Percentiles rank a stretch among this genome's conserved stretches.
Conservation (phyloP, 352 stramenopile species). For the Phytopythium kandeliae region DNA sequence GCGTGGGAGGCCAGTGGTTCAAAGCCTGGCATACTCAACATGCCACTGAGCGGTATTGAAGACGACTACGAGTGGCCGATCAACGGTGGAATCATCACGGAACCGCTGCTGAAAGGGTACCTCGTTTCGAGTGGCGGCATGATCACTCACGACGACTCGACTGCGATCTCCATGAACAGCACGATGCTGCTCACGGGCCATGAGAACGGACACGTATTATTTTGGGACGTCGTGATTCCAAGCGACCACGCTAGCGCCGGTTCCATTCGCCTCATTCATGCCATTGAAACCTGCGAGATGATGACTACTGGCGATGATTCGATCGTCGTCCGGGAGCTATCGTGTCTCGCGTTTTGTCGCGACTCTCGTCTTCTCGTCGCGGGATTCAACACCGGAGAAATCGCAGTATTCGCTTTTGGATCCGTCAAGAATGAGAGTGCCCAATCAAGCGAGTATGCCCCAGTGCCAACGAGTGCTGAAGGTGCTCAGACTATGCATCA, state of each 20-base stretch:
- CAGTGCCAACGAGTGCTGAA: not conserved
- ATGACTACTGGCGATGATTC: not conserved
- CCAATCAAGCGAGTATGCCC: not conserved
- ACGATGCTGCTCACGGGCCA: slow-evolving; percentile 58
- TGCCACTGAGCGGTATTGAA: slow-evolving; percentile 12
- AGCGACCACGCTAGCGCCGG: slow-evolving; percentile 48
- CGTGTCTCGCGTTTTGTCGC: slow-evolving; percentile 40
- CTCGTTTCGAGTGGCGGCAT: slow-evolving; percentile 18
- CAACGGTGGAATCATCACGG: slow-evolving; percentile 48
- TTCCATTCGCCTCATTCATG: slow-evolving; percentile 46
- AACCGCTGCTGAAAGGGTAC: slow-evolving; percentile 52
- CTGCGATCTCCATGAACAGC: slow-evolving; percentile 23
- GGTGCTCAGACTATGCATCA: not conserved
- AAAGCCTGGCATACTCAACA: slow-evolving; percentile 23
- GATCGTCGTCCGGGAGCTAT: slow-evolving; percentile 16
- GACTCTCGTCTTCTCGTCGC: slow-evolving; percentile 37
- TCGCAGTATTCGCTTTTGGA: slow-evolving; percentile 47
- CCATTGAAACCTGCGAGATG: slow-evolving; percentile 21
- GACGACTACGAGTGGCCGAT: slow-evolving; percentile 72
- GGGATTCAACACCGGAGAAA: slow-evolving; percentile 48
- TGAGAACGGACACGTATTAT: slow-evolving; percentile 40
- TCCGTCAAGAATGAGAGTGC: slow-evolving; percentile 6
- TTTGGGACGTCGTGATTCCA: slow-evolving; percentile 56
- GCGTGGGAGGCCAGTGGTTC: slow-evolving; percentile 28
- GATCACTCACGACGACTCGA: slow-evolving; percentile 12